phyloP scores from a whole-genome alignment of 2,329 filamentous ascomycete species.

The Dryadomyces sulphureus region DNA sequence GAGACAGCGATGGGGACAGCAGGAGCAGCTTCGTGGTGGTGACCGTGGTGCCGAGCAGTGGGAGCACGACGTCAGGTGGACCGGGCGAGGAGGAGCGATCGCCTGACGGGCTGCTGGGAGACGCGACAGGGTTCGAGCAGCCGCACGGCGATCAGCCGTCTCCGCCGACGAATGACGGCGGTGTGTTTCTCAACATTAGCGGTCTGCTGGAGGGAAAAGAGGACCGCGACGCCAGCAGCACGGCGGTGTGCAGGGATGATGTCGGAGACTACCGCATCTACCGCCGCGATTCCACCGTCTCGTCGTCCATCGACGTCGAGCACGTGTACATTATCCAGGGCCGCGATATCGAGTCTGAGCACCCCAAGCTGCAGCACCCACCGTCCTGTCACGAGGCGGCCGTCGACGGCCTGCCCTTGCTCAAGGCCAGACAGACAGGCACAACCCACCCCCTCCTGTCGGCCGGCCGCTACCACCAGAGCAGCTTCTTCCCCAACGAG shows the following conservation, averaged over 20 bases:
- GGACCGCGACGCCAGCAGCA: neutral
- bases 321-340: neutral
- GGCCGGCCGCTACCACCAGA: neutral
- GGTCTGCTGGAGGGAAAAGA: neutral
- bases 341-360: neutral
- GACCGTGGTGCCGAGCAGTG: neutral
- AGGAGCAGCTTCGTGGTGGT: neutral
- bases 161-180: neutral
- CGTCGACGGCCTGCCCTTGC: too few relatives aligned
- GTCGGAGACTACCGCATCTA: neutral
- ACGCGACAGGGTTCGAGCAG: neutral
- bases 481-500: slow-evolving; percentile 3
- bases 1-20: too few relatives aligned
- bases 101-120: neutral
- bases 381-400: neutral
- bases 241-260: slow-evolving; percentile 1
- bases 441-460: too few relatives aligned
- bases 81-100: neutral
- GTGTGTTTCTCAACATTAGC: neutral
- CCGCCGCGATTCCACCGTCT: neutral
- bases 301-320: neutral
- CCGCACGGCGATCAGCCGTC: neutral
- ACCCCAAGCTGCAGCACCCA: neutral
- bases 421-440: too few relatives aligned
- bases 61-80: neutral